Evolutionary conservation across 2,329 filamentous ascomycete genomes (phyloP).

Genomic region (Phoma herbarum): DNA sequence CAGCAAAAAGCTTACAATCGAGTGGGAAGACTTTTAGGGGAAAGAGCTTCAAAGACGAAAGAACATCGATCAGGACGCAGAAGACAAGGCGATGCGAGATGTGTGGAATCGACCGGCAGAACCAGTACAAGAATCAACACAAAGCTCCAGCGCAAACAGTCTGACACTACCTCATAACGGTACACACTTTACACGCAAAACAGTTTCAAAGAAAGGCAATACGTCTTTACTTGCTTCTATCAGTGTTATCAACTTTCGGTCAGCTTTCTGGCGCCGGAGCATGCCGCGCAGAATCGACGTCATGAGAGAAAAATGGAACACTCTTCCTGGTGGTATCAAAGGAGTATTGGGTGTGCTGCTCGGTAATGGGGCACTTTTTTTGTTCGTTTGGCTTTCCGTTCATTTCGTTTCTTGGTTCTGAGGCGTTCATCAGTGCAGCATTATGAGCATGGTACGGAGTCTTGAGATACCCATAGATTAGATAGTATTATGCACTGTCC

Average conservation of each 20-base stretch:
- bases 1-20: background rate
- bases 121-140: background rate
- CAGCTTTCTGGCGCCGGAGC: background rate
- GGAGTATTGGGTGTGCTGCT: background rate
- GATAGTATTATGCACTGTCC: background rate
- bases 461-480: conserved; percentile 12
- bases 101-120: background rate
- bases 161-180: background rate
- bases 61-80: background rate
- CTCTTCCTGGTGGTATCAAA: background rate
- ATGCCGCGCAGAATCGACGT: background rate
- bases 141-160: background rate
- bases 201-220: background rate
- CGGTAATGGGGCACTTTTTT: background rate
- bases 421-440: background rate
- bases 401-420: background rate
- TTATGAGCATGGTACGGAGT: background rate
- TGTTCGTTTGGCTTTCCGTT: background rate
- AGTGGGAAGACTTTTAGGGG: background rate
- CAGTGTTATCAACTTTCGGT: background rate
- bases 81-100: background rate
- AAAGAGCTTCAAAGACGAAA: background rate
- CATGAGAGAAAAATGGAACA: background rate
- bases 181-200: background rate
- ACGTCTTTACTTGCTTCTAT: background rate